These are phyloP conservation scores for Ustilago nuda DNA, from an alignment of 1,284 basidiomycete species.

Conservation along the genomic window DNA sequence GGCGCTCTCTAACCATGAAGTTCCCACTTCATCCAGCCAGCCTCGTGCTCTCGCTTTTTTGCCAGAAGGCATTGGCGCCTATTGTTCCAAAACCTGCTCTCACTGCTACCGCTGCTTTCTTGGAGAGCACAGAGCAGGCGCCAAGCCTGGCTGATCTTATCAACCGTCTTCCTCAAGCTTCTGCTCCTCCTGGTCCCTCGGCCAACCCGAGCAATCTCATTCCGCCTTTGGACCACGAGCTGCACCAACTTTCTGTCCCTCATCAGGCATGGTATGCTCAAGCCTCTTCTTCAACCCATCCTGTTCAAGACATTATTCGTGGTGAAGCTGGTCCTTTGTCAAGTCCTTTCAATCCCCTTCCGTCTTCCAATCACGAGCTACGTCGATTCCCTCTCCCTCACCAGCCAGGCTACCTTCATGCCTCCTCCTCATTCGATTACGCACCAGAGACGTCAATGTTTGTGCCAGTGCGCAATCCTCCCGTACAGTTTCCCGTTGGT, in stretches of 20 bases:
- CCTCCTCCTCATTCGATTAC: background rate
- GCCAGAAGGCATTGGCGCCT: background rate
- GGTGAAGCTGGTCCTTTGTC: background rate
- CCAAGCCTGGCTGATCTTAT: background rate
- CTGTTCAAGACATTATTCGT: background rate
- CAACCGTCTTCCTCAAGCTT: background rate
- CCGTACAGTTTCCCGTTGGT: background rate
- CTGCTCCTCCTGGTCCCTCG: background rate
- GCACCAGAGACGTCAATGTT: background rate
- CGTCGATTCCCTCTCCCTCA: background rate
- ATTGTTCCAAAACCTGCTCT: background rate
- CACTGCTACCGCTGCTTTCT: background rate
- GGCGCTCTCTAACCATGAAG: background rate
- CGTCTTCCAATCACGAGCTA: background rate
- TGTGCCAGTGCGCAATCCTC: background rate
- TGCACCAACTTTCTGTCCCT: background rate
- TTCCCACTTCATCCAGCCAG: background rate
- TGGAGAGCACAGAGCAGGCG: background rate
- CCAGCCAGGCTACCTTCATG: background rate
- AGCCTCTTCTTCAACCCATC: background rate
- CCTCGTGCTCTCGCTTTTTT: background rate
- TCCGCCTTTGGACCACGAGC: background rate
- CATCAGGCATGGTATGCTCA: background rate
- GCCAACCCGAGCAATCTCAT: background rate
- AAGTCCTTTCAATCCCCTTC: background rate